A percentile compares a stretch with the other conserved stretches of the same genome.
Conservation (phyloP, 2,329 filamentous ascomycete genomes). For the Nothophoma quercina region DNA sequence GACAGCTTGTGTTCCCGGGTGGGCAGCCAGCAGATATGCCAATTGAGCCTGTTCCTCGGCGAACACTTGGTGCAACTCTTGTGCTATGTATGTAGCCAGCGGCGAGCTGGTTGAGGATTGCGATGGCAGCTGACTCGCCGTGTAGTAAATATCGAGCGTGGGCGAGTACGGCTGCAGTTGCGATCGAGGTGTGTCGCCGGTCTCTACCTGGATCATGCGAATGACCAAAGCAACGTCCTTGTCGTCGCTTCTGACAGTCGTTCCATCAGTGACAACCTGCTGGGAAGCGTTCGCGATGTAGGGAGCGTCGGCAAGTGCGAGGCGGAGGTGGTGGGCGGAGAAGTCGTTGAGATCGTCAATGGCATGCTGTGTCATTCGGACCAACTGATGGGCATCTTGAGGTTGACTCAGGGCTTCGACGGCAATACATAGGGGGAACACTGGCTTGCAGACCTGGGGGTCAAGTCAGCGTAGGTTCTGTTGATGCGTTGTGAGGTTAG, state of each 20-base stretch:
- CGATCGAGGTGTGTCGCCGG: constrained; percentile 61
- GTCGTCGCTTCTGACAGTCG: constrained; percentile 43
- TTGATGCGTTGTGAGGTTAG: background rate
- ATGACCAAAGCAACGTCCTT: constrained; percentile 71
- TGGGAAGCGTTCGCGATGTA: constrained; percentile 43
- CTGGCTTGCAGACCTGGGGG: constrained; percentile 80
- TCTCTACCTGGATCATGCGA: constrained; percentile 70
- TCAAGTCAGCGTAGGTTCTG: constrained; percentile 10
- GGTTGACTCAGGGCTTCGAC: constrained; percentile 74
- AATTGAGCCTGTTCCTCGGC: constrained; percentile 89
- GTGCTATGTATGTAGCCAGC: constrained; percentile 79
- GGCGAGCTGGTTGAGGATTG: constrained; percentile 73
- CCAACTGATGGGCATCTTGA: constrained; percentile 73
- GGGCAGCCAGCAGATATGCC: constrained; percentile 53
- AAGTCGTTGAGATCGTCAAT: constrained; percentile 89
- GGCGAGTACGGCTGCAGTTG: constrained; percentile 73
- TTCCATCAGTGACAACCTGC: constrained; percentile 40
- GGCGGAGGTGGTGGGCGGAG: constrained; percentile 79
- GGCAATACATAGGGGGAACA: constrained; percentile 84
- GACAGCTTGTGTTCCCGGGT: constrained; percentile 50
- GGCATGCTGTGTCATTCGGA: constrained; percentile 83
- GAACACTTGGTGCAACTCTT: constrained; percentile 79
- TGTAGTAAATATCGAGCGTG: constrained; percentile 79
- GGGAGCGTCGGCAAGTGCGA: constrained; percentile 63
- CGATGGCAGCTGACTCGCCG: constrained; percentile 71